These are phyloP conservation scores for Saccharomycopsis sp. DNA, from an alignment of 805 yeast species.

Conservation along the genomic window DNA sequence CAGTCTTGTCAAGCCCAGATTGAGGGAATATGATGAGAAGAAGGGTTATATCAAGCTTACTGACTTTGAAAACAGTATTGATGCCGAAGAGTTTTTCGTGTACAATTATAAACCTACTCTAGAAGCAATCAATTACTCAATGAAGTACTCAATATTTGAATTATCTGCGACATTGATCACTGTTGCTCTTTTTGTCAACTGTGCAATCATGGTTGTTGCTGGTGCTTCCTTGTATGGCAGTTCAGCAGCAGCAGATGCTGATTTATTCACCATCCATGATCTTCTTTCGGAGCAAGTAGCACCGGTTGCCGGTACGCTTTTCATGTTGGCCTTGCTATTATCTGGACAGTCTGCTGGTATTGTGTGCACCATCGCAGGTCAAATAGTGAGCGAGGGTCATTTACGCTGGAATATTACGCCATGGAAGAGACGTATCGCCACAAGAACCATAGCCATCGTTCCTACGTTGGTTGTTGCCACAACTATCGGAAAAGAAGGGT, in stretches of 20 bases:
- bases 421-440: conserved; percentile 70
- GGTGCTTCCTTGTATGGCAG: conserved; percentile 71
- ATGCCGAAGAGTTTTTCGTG: conserved; percentile 34
- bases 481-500: conserved; percentile 66
- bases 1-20: conserved; percentile 78
- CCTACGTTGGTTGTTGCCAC: conserved; percentile 75
- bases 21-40: conserved; percentile 64
- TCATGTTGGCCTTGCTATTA: conserved; percentile 75
- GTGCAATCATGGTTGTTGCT: conserved; percentile 74
- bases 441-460: conserved; percentile 70
- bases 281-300: conserved; percentile 57
- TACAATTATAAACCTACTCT: conserved; percentile 60
- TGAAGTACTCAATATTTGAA: conserved; percentile 68
- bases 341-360: conserved; percentile 91
- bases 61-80: conserved; percentile 22
- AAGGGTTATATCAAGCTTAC: conserved; percentile 32
- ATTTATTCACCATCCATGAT: conserved; percentile 68
- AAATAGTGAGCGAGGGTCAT: conserved; percentile 88
- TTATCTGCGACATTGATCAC: conserved; percentile 64
- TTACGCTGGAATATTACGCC: conserved; percentile 76
- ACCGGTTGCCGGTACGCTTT: conserved; percentile 72
- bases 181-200: conserved; percentile 80
- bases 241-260: conserved; percentile 71
- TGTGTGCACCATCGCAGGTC: conserved; percentile 90
- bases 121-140: conserved; percentile 64